Evolutionary conservation across 176 grass and related monocot genomes (phyloP), one percentile per base, ranked within the genome.

Genomic region (Miscanthus lutarioriparius): DNA sequence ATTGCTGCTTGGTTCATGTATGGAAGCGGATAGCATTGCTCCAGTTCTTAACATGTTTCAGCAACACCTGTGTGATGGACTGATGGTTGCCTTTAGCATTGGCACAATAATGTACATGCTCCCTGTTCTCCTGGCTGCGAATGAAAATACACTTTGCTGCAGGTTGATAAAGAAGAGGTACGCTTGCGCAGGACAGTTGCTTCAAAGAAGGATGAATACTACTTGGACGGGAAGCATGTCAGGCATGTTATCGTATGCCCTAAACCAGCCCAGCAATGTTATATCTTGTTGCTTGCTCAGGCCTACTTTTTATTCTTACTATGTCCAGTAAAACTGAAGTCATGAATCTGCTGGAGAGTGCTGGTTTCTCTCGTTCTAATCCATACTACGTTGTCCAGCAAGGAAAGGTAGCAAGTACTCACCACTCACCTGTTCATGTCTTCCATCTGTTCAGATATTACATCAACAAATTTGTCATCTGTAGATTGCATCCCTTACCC

Each of bases 341-440:
- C 83, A 95, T 98, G 96, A 98, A 98, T 91, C 89, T 98, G 43
- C 77, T 98, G 86, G 96, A 98, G 82, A 98, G 96, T 92, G 96
- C 96, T 76, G 96, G 96, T 81, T 98, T 98, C 83, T 98, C 96
- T 86, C 91, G 91, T 30, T 98, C 96, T 68, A 98, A 98, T 90
- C 96, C 96, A 75, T 98, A 98, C 80, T 98, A 98, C 54, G 96
- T 98, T 84, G 96, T 98, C 44, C 96, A 98, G 81, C 96, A 98
- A 69, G 96, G 96, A 39, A 95, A 98, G 93, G 96, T 98, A 87
- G 69, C 47, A 75, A 53, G 4, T 70, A 74, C 64, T 80, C 20
- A 66, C 19, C 59, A 64, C 32, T 80, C 20, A 70, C n/a, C 59
- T 73, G 45, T 17, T 58, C 81, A 36, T 77, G 83, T 71, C 56